Percentiles rank a stretch among this genome's conserved stretches.
These are phyloP conservation scores for Lactarius hengduanensis DNA, from an alignment of 768 basidiomycete genomes.

Conservation along the genomic window DNA sequence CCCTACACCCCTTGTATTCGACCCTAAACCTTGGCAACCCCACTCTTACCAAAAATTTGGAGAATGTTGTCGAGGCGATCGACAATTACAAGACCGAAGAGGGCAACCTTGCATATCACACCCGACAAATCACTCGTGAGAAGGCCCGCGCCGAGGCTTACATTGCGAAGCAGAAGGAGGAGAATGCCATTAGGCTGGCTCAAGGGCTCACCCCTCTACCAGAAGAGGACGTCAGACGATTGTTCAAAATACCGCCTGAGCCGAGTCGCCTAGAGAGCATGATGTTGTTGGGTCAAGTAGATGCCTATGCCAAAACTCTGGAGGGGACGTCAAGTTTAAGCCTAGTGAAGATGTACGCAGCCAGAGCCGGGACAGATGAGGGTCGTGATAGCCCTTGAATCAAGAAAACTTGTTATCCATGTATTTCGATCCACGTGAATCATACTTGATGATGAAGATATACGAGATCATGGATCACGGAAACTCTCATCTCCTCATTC, in stretches of 20 bases:
- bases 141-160: constrained; percentile 74
- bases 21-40: constrained; percentile 68
- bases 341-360: constrained; percentile 85
- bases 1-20: constrained; percentile 60
- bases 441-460: neutral
- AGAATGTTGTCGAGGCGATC: constrained; percentile 81
- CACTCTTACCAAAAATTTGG: constrained; percentile 72
- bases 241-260: constrained; percentile 87
- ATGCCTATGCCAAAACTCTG: constrained; percentile 78
- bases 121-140: constrained; percentile 86
- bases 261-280: constrained; percentile 87
- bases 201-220: constrained; percentile 86
- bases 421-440: neutral
- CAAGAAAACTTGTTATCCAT: neutral
- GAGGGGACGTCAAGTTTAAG: constrained; percentile 57
- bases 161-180: constrained; percentile 84
- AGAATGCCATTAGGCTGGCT: constrained; percentile 72
- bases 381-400: constrained; percentile 22
- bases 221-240: constrained; percentile 77
- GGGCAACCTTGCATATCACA: constrained; percentile 85
- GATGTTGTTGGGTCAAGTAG: constrained; percentile 83
- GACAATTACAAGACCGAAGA: constrained; percentile 89
- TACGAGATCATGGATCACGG: too few relatives aligned
- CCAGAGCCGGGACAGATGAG: constrained; percentile 41
- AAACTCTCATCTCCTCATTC: too few relatives aligned